A percentile compares a stretch with the other conserved stretches of the same genome.
phyloP scores from a whole-genome alignment of 2,329 filamentous ascomycete genomes.

The Zymoseptoria brevis region DNA sequence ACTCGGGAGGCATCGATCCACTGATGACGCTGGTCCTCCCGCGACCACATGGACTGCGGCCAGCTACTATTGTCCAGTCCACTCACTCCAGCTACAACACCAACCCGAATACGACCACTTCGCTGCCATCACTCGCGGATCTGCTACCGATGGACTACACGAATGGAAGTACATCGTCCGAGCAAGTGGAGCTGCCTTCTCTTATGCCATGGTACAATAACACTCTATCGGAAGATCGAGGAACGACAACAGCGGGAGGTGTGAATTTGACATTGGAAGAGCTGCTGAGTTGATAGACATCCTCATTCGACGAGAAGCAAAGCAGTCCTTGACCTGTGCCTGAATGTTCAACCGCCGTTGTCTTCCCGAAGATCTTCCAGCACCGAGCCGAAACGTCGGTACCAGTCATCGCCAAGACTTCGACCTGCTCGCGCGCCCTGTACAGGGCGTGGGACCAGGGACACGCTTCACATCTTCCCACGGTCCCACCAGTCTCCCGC shows the following conservation, averaged over 20 bases:
- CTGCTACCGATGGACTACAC: conserved; percentile 3
- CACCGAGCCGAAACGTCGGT: background rate
- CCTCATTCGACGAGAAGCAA: background rate
- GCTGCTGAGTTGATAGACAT: background rate
- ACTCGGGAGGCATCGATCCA: conserved; percentile 17
- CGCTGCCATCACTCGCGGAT: conserved; percentile 3
- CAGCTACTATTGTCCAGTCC: background rate
- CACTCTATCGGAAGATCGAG: background rate
- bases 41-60: conserved; percentile 5
- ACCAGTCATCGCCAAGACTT: background rate
- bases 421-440: background rate
- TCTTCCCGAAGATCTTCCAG: background rate
- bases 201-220: conserved; percentile 17
- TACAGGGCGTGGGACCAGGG: background rate
- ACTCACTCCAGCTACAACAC: background rate
- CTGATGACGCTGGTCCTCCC: conserved; percentile 22
- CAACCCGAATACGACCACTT: background rate
- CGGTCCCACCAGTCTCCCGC: background rate
- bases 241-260: background rate
- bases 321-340: background rate
- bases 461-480: background rate
- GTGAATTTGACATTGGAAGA: background rate
- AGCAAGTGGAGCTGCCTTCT: conserved; percentile 25
- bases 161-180: conserved; percentile 7
- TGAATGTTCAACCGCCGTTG: background rate